Evolutionary conservation across 768 basidiomycete species (phyloP).

Genomic region (Leccinum broughii): DNA sequence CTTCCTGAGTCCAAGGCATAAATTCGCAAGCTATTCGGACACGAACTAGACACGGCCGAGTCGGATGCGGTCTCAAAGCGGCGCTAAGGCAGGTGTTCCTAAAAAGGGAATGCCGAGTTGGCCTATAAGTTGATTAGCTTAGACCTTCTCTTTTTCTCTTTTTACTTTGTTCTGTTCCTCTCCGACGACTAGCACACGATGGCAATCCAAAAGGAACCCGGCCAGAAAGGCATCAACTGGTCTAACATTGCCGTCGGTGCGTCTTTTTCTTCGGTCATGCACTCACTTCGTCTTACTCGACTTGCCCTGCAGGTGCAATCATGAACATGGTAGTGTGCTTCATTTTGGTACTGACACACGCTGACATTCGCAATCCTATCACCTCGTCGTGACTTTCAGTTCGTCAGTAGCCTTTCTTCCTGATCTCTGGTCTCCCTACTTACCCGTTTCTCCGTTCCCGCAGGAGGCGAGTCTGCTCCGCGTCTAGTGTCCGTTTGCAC

Average conservation of each 20-base stretch:
- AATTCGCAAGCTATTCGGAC: neutral
- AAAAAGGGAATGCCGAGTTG: constrained; percentile 2
- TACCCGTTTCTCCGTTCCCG: constrained; percentile 18
- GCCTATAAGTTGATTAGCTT: constrained; percentile 3
- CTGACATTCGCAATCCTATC: constrained; percentile 12
- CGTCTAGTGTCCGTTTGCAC: neutral
- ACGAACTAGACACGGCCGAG: neutral
- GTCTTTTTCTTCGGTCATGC: constrained; percentile 32
- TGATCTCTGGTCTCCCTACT: constrained; percentile 6
- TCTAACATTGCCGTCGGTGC: constrained; percentile 93
- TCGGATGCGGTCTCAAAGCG: neutral
- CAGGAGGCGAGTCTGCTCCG: constrained; percentile 65
- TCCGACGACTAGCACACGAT: constrained; percentile 42
- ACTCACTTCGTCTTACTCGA: constrained; percentile 21
- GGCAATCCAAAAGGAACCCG: constrained; percentile 84
- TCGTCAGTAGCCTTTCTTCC: constrained; percentile 38
- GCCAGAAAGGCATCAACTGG: constrained; percentile 91
- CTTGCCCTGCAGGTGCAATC: constrained; percentile 66
- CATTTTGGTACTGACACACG: constrained; percentile 28
- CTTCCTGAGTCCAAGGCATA: neutral
- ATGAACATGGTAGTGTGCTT: constrained; percentile 90
- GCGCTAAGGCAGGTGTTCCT: neutral
- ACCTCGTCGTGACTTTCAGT: constrained; percentile 33
- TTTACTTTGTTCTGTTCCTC: constrained; percentile 11
- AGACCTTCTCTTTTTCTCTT: constrained; percentile 3